Percentiles rank a stretch among this genome's conserved stretches.
Evolutionary conservation across 2,329 filamentous ascomycete species (phyloP).

Genomic region (Ramularia endophylla): DNA sequence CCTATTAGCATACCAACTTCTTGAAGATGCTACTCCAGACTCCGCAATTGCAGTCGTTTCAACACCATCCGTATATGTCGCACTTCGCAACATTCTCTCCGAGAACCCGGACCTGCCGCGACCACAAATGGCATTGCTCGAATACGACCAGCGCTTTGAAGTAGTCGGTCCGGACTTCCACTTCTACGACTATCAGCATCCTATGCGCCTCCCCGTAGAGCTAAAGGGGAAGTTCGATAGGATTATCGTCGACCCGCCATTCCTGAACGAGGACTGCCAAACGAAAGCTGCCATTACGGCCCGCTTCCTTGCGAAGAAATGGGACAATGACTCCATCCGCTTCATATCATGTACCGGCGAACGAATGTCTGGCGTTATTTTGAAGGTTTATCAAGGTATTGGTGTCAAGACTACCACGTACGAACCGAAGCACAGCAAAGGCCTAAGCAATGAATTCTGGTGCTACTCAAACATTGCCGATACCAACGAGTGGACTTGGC

Average conservation of each 20-base stretch:
- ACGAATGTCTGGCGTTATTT: conserved; percentile 60
- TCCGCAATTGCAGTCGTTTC: conserved; percentile 62
- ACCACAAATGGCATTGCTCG: conserved; percentile 61
- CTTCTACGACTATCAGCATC: conserved; percentile 67
- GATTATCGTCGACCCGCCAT: conserved; percentile 72
- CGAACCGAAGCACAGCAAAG: conserved; percentile 62
- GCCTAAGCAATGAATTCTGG: conserved; percentile 73
- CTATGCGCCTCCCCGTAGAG: conserved; percentile 54
- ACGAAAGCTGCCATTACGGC: conserved; percentile 72
- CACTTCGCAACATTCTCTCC: conserved; percentile 58
- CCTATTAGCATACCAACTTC: conserved; percentile 57
- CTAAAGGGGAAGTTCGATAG: conserved; percentile 62
- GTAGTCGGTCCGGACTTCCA: conserved; percentile 72
- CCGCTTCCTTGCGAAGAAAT: conserved; percentile 61
- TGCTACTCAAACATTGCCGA: conserved; percentile 72
- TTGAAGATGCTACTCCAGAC: conserved; percentile 53
- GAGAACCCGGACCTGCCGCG: conserved; percentile 27
- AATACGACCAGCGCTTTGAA: conserved; percentile 67
- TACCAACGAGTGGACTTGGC: conserved; percentile 37
- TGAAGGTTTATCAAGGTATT: conserved; percentile 60
- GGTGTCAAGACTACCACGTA: conserved; percentile 62
- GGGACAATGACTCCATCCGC: conserved; percentile 27
- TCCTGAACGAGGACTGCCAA: conserved; percentile 73
- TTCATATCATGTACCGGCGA: conserved; percentile 73
- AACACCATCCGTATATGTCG: conserved; percentile 70